phyloP scores from a whole-genome alignment of 1,284 basidiomycete species.

The Ceratobasidium sp. region DNA sequence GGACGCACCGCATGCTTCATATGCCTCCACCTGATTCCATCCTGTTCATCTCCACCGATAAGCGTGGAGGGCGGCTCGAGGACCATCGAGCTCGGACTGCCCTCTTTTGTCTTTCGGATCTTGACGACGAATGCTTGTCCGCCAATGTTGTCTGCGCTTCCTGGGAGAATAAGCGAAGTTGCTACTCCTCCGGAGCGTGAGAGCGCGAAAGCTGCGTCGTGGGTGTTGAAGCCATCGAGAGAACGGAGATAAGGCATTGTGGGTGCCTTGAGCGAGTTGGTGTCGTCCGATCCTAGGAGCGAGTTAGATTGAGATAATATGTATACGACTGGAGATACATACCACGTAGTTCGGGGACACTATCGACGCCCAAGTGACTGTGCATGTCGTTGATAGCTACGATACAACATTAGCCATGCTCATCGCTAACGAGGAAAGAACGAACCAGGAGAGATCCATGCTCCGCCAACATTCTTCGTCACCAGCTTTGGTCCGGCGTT shows the following conservation, averaged over 20 bases:
- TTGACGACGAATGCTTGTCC: slow-evolving; percentile 77
- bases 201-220: slow-evolving; percentile 62
- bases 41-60: slow-evolving; percentile 47
- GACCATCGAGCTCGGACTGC: slow-evolving; percentile 66
- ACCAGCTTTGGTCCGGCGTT: slow-evolving; percentile 41
- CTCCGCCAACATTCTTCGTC: slow-evolving; percentile 51
- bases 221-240: slow-evolving; percentile 68
- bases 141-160: slow-evolving; percentile 60
- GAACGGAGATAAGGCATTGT: slow-evolving; percentile 68
- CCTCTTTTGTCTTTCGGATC: slow-evolving; percentile 63
- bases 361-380: slow-evolving; percentile 77
- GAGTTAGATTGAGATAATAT: slow-evolving; percentile 48
- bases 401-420: background rate
- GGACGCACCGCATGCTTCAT: slow-evolving; percentile 56
- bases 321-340: slow-evolving; percentile 45
- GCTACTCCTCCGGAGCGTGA: slow-evolving; percentile 73
- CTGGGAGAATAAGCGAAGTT: slow-evolving; percentile 69
- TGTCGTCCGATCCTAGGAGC: slow-evolving; percentile 57
- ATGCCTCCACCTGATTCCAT: slow-evolving; percentile 61
- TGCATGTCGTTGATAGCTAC: slow-evolving; percentile 72
- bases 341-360: slow-evolving; percentile 64
- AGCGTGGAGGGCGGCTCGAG: slow-evolving; percentile 66
- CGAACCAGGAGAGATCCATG: slow-evolving; percentile 56
- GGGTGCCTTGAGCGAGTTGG: slow-evolving; percentile 64
- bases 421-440: background rate